Conservation (phyloP, 495 filamentous ascomycete genomes). For the Penicillium coprophilum region DNA sequence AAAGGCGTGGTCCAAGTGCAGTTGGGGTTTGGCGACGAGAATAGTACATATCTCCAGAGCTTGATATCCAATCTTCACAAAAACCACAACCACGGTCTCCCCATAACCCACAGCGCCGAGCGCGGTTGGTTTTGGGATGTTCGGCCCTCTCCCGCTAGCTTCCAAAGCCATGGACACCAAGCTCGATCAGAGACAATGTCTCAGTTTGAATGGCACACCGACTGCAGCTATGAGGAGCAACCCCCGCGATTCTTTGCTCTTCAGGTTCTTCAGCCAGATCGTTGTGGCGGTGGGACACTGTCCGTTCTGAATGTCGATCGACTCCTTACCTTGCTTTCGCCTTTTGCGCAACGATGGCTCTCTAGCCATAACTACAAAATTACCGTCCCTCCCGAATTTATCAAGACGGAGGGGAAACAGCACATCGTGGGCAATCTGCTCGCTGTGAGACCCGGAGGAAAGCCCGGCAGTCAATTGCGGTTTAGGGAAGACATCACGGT, state of each 20-base stretch:
- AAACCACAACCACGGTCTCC: conserved; percentile 30
- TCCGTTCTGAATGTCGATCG: conserved; percentile 30
- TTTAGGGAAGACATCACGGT: conserved; percentile 35
- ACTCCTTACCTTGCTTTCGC: conserved; percentile 23
- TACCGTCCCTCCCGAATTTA: conserved; percentile 36
- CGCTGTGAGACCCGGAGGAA: neutral
- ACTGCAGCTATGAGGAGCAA: conserved; percentile 39
- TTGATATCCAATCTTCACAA: conserved; percentile 31
- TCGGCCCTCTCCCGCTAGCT: conserved; percentile 16
- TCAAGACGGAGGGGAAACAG: conserved; percentile 18
- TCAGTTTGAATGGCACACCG: conserved; percentile 46
- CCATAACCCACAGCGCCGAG: conserved; percentile 35
- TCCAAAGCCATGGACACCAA: conserved; percentile 19
- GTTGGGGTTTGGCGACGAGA: conserved; percentile 26
- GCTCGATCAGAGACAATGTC: conserved; percentile 39
- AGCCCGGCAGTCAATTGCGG: conserved; percentile 16
- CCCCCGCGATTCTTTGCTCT: conserved; percentile 43
- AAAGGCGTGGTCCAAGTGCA: conserved; percentile 30
- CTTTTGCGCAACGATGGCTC: conserved; percentile 18
- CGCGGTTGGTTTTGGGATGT: conserved; percentile 43
- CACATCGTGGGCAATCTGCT: conserved; percentile 28
- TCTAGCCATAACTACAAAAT: conserved; percentile 26
- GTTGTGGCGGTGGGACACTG: conserved; percentile 38
- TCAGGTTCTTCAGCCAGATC: conserved; percentile 39
- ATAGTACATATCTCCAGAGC: conserved; percentile 29